Conservation (phyloP, 2,329 filamentous ascomycete genomes). For the Venturia nashicola region DNA sequence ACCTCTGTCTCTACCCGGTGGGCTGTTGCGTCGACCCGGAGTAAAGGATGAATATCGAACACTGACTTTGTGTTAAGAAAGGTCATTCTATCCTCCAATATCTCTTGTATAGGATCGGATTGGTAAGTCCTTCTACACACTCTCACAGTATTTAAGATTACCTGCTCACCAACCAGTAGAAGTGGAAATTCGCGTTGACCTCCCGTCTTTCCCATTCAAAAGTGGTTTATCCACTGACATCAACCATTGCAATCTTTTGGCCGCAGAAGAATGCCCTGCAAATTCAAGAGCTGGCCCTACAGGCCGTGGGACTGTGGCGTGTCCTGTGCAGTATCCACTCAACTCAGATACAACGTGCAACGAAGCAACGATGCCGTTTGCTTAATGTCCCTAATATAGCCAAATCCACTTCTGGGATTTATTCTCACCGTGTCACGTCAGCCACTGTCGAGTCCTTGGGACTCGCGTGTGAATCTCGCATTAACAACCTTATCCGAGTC, state of each 20-base stretch:
- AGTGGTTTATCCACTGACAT: background rate
- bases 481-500: background rate
- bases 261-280: background rate
- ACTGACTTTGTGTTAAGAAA: background rate
- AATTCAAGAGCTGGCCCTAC: background rate
- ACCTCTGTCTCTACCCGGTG: background rate
- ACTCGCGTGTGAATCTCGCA: background rate
- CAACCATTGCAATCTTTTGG: background rate
- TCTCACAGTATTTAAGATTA: too few relatives aligned
- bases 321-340: background rate
- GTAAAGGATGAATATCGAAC: background rate
- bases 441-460: background rate
- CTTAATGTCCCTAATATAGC: background rate
- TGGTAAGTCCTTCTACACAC: background rate
- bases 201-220: background rate
- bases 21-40: background rate
- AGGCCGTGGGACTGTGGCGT: background rate
- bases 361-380: background rate
- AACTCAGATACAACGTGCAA: background rate
- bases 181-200: background rate
- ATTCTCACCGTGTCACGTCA: background rate
- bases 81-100: background rate
- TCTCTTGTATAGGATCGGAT: background rate
- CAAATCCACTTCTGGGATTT: background rate
- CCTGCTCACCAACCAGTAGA: background rate